A percentile compares a stretch with the other conserved stretches of the same genome.
Evolutionary conservation across 2,329 filamentous ascomycete species (phyloP).

Genomic region (Fusarium citri): DNA sequence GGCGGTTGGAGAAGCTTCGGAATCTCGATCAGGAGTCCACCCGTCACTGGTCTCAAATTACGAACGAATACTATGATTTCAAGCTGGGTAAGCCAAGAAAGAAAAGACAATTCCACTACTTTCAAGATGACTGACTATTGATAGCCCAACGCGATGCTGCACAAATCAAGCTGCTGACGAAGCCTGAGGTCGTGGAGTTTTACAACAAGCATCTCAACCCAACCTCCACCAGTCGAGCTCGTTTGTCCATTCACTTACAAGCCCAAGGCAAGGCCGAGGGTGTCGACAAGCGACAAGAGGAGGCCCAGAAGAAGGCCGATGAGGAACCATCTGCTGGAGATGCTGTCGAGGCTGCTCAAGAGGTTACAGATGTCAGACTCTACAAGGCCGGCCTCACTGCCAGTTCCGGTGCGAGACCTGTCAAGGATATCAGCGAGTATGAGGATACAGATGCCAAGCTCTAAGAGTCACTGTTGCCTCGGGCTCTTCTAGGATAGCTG

Average conservation of each 20-base stretch:
- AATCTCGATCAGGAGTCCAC: conserved; percentile 87
- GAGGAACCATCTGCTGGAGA: conserved; percentile 50
- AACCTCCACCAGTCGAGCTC: conserved; percentile 77
- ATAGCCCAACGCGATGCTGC: conserved; percentile 80
- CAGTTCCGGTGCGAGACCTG: conserved; percentile 77
- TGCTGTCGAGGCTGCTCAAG: conserved; percentile 56
- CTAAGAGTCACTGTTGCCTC: conserved; percentile 50
- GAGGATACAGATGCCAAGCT: conserved; percentile 88
- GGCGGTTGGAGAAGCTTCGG: conserved; percentile 89
- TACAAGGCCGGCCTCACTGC: conserved; percentile 83
- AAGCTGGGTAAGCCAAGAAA: conserved; percentile 73
- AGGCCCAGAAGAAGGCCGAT: conserved; percentile 51
- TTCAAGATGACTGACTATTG: conserved; percentile 30
- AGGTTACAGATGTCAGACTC: conserved; percentile 81
- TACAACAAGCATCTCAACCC: conserved; percentile 82
- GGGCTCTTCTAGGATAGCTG: conserved; percentile 4
- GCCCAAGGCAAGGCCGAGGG: conserved; percentile 71
- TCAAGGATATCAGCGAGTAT: conserved; percentile 83
- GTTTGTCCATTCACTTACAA: conserved; percentile 84
- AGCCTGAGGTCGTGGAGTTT: conserved; percentile 83
- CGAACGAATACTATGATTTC: conserved; percentile 90
- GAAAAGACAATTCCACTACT: background rate
- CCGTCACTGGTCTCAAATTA: conserved; percentile 87
- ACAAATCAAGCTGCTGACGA: conserved; percentile 78
- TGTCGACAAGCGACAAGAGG: conserved; percentile 61